Evolutionary conservation across 129 eudicot genomes (phyloP).

Genomic region (sunflower (Helianthus annuus)): DNA sequence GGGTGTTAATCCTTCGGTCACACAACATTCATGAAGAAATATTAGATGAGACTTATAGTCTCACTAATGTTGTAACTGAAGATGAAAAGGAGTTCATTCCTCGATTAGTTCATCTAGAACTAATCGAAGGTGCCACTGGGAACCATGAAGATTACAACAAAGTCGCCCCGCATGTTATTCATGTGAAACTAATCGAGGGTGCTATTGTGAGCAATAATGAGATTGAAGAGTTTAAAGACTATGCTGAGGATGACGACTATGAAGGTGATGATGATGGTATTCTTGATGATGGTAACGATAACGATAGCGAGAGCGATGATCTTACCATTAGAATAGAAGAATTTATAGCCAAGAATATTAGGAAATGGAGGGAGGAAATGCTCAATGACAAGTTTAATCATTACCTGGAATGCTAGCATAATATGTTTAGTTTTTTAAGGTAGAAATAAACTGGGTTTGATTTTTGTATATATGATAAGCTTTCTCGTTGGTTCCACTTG

Average conservation of each 20-base stretch:
- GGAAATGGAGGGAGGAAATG: conserved; percentile 45
- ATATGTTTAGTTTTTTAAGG: background rate
- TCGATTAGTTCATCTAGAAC: conserved; percentile 17
- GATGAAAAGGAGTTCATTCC: conserved; percentile 2
- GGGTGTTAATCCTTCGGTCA: background rate
- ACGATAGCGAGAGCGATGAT: conserved; percentile 21
- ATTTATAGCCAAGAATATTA: conserved; percentile 36
- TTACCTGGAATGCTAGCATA: conserved; percentile 31
- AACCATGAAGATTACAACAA: conserved; percentile 26
- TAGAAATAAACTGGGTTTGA: background rate
- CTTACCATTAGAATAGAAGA: conserved; percentile 25
- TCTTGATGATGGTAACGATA: conserved; percentile 4
- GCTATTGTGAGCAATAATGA: conserved; percentile 10
- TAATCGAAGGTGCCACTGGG: conserved; percentile 6
- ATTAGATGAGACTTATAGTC: conserved; percentile 14
- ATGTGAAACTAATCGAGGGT: conserved; percentile 29
- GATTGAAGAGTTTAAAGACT: conserved; percentile 19
- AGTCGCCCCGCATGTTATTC: background rate
- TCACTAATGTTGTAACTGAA: background rate
- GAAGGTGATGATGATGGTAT: conserved; percentile 23
- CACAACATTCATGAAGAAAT: conserved; percentile 4
- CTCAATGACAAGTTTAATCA: conserved; percentile 23
- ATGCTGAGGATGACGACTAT: conserved; percentile 33
- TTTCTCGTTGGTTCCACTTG: background rate
- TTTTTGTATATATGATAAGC: background rate